Evolutionary conservation across 768 basidiomycete species (phyloP), one percentile per base, ranked within the genome.

Genomic region (Lentinula edodes): DNA sequence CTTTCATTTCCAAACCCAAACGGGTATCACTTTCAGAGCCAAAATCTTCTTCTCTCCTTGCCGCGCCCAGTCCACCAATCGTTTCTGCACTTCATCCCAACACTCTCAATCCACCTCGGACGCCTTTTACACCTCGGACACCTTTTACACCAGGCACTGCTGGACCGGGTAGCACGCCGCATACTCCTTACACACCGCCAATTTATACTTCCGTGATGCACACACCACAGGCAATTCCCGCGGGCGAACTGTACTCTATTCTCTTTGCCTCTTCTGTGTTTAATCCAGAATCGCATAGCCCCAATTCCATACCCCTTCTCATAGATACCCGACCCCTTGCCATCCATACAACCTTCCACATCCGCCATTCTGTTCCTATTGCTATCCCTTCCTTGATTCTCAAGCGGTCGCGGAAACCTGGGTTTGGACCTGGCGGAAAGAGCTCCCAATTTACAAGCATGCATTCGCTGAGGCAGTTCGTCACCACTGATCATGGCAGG

Each of bases 301-400:
- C 53, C 15, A 39, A 41, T 28, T 42, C 55, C 13, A 5, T 56
- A 15, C 90, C 92, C 8, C 76, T 95, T 23, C 74, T 96, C 62
- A 82, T 96, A 69, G 94, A 97, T 73, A 92, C 91, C 42, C 85
- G 94, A 4, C 85, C 90, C 3, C 78, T 86, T 18, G 78, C 83
- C 0, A 77, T 84, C 9, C 92, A 86, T 74, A 77, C 87, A 39
- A 75, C 84, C 2, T 81, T 79, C 60, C 91, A 87, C 71, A 73
- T 97, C 56, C 70, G 77, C 42, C 76, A 85, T 65, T 90, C 88
- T 71, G 82, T 93, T 62, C 95, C 95, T 73, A 80, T 97, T 52
- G 89, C 89, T 36, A 90, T 97, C 46, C 94, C 95, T 0, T 90
- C 91, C 28, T 84, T 97, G 68, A 93, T 97, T 68, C 84, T 95